Evolutionary conservation across 768 basidiomycete genomes (phyloP), one percentile per base, ranked within the genome.

Genomic region (Amanita polypyramis): DNA sequence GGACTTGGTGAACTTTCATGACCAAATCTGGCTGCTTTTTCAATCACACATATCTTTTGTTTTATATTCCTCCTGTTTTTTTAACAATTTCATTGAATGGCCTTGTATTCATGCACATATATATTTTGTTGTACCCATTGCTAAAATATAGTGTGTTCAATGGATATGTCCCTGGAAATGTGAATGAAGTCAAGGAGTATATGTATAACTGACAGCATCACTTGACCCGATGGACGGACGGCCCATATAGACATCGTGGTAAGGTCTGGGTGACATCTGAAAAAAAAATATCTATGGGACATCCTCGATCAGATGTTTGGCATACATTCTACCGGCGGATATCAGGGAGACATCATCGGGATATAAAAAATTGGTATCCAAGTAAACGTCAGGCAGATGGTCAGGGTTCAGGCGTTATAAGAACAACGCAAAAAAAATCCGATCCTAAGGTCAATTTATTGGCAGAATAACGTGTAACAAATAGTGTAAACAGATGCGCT

Each of bases 1-100:
- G 15, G 20, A 27, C 32, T 33, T 43, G 30, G 42, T 15, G 15
- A 17, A 43, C 42, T 43, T 43, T 33, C 20, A 12, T 43, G 42
- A 43, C 17, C 42, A 19, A 43, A 29, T 43, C 20, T 43, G 42
- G 42, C n/a, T 19, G 15, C 42, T 33, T 19, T 43, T 43, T 43
- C 42, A 43, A 33, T 43, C 42, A 43, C 25, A 27, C 7, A 3
- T 32, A 20, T 29, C 42, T 43, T 43, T 21, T 27, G 25, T 27
- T 27, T 27, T 7, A 43, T 19, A 43, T 43, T 1, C 17, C 32
- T 19, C 30, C 42, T 32, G 30, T 32, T 43, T 29, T 42, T 27
- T 7, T 27, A 27, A 27, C 7, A 27, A 27, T 27, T 3, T 32
- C n/a, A 15, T 32, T 19, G 14, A 17, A 43, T 43, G 17, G 30